Conservation (phyloP, 2,329 filamentous ascomycete genomes). For the Coleophoma cylindrospora region DNA sequence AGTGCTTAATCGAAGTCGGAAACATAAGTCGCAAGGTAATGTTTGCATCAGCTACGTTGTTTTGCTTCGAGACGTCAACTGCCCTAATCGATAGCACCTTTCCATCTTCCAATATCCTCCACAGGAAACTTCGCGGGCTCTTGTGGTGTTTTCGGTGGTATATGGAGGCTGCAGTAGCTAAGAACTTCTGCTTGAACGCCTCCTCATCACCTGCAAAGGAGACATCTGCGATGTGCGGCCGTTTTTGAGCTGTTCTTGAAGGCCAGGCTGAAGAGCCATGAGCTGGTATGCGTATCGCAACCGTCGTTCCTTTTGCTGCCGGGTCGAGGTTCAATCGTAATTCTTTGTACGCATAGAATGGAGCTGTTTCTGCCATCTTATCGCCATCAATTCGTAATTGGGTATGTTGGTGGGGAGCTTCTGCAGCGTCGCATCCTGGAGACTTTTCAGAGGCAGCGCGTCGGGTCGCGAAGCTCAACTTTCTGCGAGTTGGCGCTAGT, state of each 20-base stretch:
- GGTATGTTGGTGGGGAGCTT: slow-evolving; percentile 6
- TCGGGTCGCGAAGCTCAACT: slow-evolving; percentile 1
- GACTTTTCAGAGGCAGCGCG: slow-evolving; percentile 12
- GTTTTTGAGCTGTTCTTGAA: slow-evolving; percentile 33
- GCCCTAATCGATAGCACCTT: slow-evolving; percentile 77
- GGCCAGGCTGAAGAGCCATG: slow-evolving; percentile 31
- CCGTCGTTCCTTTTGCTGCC: slow-evolving; percentile 60
- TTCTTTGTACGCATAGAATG: slow-evolving; percentile 75
- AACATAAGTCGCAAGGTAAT: slow-evolving; percentile 77
- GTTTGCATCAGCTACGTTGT: slow-evolving; percentile 61
- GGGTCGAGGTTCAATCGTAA: slow-evolving; percentile 79
- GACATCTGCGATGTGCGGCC: slow-evolving; percentile 29
- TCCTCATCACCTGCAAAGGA: slow-evolving; percentile 61
- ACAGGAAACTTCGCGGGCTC: slow-evolving; percentile 81
- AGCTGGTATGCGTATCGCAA: slow-evolving; percentile 64
- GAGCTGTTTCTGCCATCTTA: slow-evolving; percentile 60
- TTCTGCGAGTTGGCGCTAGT: too few relatives aligned
- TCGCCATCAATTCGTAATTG: slow-evolving; percentile 46
- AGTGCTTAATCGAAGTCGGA: slow-evolving; percentile 63
- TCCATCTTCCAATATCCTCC: slow-evolving; percentile 80
- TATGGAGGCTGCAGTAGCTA: slow-evolving; percentile 75
- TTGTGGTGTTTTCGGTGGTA: slow-evolving; percentile 75
- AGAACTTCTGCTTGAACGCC: slow-evolving; percentile 64
- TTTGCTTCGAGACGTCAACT: slow-evolving; percentile 71
- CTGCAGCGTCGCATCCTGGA: slow-evolving; percentile 15